Evolutionary conservation across 805 yeast species (phyloP).

Genomic region (Lipomyces yamanashiensis): DNA sequence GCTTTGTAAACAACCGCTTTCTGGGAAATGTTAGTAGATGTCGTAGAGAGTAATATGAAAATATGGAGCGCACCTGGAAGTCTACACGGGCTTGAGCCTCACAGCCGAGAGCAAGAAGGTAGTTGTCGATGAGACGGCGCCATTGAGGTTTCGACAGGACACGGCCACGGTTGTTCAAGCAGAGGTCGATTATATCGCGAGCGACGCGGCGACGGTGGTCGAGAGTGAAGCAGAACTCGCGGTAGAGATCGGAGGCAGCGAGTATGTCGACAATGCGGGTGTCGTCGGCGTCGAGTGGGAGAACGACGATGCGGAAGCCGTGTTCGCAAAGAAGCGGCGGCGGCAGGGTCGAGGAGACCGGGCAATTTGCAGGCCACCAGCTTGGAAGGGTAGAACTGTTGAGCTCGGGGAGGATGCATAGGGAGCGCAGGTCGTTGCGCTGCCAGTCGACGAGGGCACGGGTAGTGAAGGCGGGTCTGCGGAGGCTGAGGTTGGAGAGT

Average conservation of each 20-base stretch:
- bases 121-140: slow-evolving; percentile 76
- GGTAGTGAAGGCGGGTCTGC: slow-evolving; percentile 66
- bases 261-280: slow-evolving; percentile 53
- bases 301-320: slow-evolving; percentile 53
- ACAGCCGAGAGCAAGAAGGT: slow-evolving; percentile 63
- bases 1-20: slow-evolving; percentile 30
- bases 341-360: slow-evolving; percentile 31
- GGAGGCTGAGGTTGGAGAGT: slow-evolving; percentile 18
- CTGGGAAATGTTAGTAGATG: slow-evolving; percentile 34
- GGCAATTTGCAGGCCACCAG: slow-evolving; percentile 49
- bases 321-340: slow-evolving; percentile 44
- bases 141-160: slow-evolving; percentile 59
- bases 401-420: slow-evolving; percentile 57
- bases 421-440: slow-evolving; percentile 67
- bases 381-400: slow-evolving; percentile 56
- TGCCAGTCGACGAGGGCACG: slow-evolving; percentile 72
- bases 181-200: slow-evolving; percentile 55
- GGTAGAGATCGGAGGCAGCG: slow-evolving; percentile 65
- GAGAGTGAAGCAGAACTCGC: slow-evolving; percentile 62
- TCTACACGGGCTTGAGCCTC: slow-evolving; percentile 74
- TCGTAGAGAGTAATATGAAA: neutral
- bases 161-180: slow-evolving; percentile 48
- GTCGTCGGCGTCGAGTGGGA: slow-evolving; percentile 61
- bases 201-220: slow-evolving; percentile 65
- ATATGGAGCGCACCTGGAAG: slow-evolving; percentile 46